Evolutionary conservation across 164 flowering plant species (phyloP).

Genomic region (Vitis labrusca): DNA sequence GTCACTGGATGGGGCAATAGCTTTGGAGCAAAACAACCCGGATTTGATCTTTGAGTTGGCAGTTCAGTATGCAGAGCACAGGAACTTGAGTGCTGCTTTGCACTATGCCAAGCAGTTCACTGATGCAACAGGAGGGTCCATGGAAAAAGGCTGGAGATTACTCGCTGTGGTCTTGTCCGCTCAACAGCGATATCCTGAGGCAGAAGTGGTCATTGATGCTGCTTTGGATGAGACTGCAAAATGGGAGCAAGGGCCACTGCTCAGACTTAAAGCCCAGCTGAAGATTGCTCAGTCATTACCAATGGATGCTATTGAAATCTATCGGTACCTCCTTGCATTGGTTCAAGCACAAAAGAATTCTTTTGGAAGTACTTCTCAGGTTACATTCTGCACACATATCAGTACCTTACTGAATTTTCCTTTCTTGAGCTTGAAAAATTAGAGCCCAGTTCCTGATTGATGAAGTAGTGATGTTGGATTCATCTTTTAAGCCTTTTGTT

Average conservation of each 20-base stretch:
- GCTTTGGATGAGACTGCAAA: slow-evolving; percentile 95
- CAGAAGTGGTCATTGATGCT: slow-evolving; percentile 83
- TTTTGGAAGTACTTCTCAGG: slow-evolving; percentile 63
- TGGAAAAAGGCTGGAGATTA: slow-evolving; percentile 87
- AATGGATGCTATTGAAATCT: slow-evolving; percentile 85
- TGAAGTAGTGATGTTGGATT: slow-evolving; percentile 2
- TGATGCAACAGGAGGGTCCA: slow-evolving; percentile 87
- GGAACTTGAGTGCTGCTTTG: slow-evolving; percentile 73
- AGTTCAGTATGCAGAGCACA: slow-evolving; percentile 76
- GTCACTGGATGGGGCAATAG: slow-evolving; percentile 64
- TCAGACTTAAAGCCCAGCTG: slow-evolving; percentile 82
- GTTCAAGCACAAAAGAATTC: slow-evolving; percentile 90
- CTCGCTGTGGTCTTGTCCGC: slow-evolving; percentile 88
- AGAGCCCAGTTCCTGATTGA: not conserved
- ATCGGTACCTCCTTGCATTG: slow-evolving; percentile 82
- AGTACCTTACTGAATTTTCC: too few relatives aligned
- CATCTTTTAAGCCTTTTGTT: not conserved
- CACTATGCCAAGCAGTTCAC: slow-evolving; percentile 74
- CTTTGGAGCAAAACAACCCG: slow-evolving; percentile 55
- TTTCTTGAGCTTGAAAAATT: too few relatives aligned
- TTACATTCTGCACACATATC: slow-evolving; percentile 23
- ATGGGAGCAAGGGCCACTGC: slow-evolving; percentile 97
- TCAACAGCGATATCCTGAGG: slow-evolving; percentile 77
- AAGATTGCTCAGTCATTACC: slow-evolving; percentile 67
- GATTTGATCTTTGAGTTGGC: slow-evolving; percentile 79